Conservation (phyloP, 2,329 filamentous ascomycete species). For the Penicillium sp. region DNA sequence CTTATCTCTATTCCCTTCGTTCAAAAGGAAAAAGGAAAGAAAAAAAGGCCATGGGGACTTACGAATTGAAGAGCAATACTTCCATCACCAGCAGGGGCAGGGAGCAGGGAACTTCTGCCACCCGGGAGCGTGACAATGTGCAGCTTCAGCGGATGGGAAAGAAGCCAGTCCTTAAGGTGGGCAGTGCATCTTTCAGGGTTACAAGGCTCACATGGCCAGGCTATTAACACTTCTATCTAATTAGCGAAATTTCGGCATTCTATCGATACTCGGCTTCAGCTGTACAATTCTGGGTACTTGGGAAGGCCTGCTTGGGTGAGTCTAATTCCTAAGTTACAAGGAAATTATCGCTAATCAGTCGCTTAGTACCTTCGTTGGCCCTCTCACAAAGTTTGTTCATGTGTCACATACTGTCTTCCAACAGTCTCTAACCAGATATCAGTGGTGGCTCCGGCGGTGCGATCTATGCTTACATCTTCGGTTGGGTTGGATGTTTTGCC, state of each 20-base stretch:
- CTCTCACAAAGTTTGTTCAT: conserved; percentile 12
- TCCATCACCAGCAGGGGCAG: neutral
- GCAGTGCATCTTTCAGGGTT: neutral
- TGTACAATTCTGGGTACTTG: conserved; percentile 40
- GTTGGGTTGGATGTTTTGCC: conserved; percentile 22
- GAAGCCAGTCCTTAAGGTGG: conserved; percentile 4
- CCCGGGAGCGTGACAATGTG: neutral
- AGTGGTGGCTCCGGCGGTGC: conserved; percentile 31
- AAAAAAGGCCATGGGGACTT: neutral
- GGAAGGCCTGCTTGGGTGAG: conserved; percentile 39
- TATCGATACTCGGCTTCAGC: conserved; percentile 41
- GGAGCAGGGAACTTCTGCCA: neutral
- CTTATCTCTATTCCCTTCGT: neutral
- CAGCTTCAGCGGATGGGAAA: conserved; percentile 8
- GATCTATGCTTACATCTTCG: conserved; percentile 30
- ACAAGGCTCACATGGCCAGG: no score
- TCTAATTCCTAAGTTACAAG: neutral
- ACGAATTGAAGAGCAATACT: neutral
- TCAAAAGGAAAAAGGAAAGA: no score
- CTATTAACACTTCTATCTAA: neutral
- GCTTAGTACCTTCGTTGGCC: conserved; percentile 5
- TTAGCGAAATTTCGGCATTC: conserved; percentile 40
- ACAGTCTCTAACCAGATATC: neutral
- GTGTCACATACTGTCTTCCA: neutral
- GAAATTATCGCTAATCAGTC: neutral